Conservation (phyloP, 305 asterid species). For the Plantago coronopus region DNA sequence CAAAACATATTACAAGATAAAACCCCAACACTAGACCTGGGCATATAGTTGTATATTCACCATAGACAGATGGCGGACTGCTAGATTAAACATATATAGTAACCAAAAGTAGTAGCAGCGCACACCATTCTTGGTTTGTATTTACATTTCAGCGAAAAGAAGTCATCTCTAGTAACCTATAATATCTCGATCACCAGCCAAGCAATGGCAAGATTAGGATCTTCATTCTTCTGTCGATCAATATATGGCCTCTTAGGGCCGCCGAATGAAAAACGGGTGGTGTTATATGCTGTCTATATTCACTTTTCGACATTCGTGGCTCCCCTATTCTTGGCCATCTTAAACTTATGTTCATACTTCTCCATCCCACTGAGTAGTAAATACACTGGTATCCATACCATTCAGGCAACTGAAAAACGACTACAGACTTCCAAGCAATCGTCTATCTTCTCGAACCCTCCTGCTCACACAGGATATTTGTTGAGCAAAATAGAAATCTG, state of each 20-base stretch:
- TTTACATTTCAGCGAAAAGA: constrained; percentile 59
- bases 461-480: constrained; percentile 30
- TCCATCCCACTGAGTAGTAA: constrained; percentile 42
- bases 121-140: constrained; percentile 44
- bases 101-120: constrained; percentile 32
- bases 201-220: constrained; percentile 42
- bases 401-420: constrained; percentile 36
- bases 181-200: constrained; percentile 36
- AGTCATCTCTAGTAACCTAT: constrained; percentile 35
- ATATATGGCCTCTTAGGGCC: constrained; percentile 30
- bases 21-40: constrained; percentile 24
- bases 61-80: constrained; percentile 28
- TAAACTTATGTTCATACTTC: constrained; percentile 37
- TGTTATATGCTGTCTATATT: constrained; percentile 39
- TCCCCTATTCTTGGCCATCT: constrained; percentile 40
- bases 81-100: constrained; percentile 30
- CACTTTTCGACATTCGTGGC: constrained; percentile 33
- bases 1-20: background rate
- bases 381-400: constrained; percentile 38
- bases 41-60: constrained; percentile 26
- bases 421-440: constrained; percentile 32
- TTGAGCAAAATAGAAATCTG: constrained; percentile 24
- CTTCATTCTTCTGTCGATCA: constrained; percentile 34
- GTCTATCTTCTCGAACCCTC: constrained; percentile 30
- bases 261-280: constrained; percentile 35